Conservation (phyloP, 441 rosid species). For the Mallotus repandus region DNA sequence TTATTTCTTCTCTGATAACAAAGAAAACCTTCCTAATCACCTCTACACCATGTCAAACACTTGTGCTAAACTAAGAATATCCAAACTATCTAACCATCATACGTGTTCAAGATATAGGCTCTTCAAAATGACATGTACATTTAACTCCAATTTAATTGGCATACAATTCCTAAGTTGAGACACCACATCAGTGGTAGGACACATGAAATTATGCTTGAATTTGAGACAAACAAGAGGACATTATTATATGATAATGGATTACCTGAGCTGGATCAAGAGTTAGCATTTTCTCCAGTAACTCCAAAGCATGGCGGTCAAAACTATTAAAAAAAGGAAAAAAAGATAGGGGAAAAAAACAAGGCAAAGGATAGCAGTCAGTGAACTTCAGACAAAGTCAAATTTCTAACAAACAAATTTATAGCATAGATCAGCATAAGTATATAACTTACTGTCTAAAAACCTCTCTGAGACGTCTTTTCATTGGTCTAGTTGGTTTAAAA, state of each 20-base stretch:
- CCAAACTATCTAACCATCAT: background rate
- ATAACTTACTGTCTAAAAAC: conserved; percentile 77
- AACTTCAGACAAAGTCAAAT: conserved; percentile 2
- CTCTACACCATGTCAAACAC: background rate
- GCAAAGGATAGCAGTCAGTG: background rate
- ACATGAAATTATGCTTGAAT: background rate
- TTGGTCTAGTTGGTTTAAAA: conserved; percentile 75
- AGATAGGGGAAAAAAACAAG: background rate
- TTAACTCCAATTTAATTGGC: background rate
- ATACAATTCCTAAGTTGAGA: background rate
- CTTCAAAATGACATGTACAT: background rate
- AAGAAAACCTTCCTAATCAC: no score
- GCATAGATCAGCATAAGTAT: conserved; percentile 8
- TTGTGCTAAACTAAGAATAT: background rate
- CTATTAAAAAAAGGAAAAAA: conserved; percentile 29
- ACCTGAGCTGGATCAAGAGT: conserved; percentile 96
- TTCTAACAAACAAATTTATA: background rate
- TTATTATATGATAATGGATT: conserved; percentile 16
- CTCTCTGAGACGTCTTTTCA: conserved; percentile 88
- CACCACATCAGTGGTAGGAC: background rate
- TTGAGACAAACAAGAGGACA: background rate
- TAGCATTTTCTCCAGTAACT: conserved; percentile 86
- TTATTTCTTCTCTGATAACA: no score
- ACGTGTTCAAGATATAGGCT: background rate
- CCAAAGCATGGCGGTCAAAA: conserved; percentile 94